These are phyloP conservation scores for Citrus glauca DNA, from an alignment of 345 rosid genomes.

Conservation along the genomic window DNA sequence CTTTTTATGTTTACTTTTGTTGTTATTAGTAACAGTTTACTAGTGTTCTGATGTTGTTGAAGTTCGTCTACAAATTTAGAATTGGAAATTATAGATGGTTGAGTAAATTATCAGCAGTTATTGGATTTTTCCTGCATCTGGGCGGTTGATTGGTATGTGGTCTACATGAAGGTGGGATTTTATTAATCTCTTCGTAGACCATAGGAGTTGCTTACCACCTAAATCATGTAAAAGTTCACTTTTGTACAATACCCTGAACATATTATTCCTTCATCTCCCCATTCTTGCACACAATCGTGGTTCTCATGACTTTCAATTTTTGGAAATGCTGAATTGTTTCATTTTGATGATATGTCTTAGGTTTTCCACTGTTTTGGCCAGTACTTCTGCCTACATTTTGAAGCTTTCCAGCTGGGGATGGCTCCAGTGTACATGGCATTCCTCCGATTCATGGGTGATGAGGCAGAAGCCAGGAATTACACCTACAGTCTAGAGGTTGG, in stretches of 20 bases:
- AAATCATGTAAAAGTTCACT: background rate
- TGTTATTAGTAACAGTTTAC: background rate
- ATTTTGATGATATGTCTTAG: constrained; percentile 31
- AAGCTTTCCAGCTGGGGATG: constrained; percentile 95
- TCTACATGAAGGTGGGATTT: background rate
- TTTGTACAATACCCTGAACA: background rate
- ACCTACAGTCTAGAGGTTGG: constrained; percentile 96
- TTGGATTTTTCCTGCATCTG: background rate
- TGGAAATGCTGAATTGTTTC: background rate
- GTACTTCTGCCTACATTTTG: constrained; percentile 96
- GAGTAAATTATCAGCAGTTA: background rate
- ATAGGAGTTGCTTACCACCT: background rate
- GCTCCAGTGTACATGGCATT: constrained; percentile 98
- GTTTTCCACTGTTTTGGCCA: constrained; percentile 94
- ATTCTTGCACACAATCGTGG: background rate
- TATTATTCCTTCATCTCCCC: background rate
- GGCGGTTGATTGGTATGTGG: background rate
- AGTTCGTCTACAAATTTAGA: background rate
- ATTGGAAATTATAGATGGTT: background rate
- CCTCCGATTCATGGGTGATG: constrained; percentile 93
- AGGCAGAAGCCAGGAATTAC: constrained; percentile 77
- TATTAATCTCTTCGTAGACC: background rate
- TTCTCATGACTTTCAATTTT: background rate
- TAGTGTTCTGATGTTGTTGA: background rate
- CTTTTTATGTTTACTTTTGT: background rate